phyloP scores from a whole-genome alignment of 106 monocot species.

The Cymbidium sinense region DNA sequence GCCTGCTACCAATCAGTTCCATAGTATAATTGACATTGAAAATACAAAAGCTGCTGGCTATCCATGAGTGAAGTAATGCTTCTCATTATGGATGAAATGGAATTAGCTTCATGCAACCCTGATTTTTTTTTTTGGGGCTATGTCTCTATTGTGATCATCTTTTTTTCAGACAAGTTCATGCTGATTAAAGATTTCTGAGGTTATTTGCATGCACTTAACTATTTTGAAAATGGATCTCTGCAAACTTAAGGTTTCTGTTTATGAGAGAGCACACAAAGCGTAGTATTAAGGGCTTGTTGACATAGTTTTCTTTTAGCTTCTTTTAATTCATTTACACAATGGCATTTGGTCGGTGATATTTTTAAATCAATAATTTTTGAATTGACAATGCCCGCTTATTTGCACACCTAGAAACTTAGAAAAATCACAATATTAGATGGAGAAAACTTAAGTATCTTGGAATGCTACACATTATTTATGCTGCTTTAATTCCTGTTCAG shows the following conservation, averaged over 20 bases:
- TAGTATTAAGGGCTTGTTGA: neutral
- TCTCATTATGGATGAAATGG: neutral
- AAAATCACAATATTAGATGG: neutral
- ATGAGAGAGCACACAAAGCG: neutral
- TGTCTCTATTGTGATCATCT: neutral
- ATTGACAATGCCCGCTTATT: neutral
- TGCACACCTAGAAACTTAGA: neutral
- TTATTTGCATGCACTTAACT: neutral
- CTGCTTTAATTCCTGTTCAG: constrained; percentile 22
- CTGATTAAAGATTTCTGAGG: neutral
- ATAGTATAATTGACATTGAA: neutral
- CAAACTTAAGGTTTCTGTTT: neutral
- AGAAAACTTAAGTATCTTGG: neutral
- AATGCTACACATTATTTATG: neutral
- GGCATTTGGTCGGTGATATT: neutral
- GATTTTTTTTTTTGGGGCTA: neutral
- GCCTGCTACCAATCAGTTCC: neutral
- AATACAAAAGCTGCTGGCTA: neutral
- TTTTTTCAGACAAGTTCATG: neutral
- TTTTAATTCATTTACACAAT: neutral
- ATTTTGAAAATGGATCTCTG: neutral
- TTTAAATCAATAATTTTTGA: neutral
- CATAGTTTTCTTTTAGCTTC: neutral
- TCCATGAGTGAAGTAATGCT: neutral
- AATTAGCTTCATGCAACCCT: neutral